Percentiles rank a stretch among this genome's conserved stretches.
These are phyloP conservation scores for Ascocoryne sarcoides DNA, from an alignment of 2,329 filamentous ascomycete genomes.

Conservation along the genomic window DNA sequence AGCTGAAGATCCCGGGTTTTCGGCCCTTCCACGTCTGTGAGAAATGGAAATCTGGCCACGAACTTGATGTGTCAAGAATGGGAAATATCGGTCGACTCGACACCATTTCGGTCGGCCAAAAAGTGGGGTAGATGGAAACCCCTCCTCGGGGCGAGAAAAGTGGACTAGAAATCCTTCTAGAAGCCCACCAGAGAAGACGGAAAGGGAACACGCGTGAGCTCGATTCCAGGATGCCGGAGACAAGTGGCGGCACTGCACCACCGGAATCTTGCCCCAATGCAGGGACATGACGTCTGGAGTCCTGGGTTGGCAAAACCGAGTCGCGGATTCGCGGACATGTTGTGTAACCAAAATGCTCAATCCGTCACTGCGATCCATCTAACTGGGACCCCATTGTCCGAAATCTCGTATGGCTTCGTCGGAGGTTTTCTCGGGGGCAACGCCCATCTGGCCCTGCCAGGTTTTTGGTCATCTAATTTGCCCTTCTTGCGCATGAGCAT, in stretches of 20 bases:
- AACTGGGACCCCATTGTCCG: conserved; percentile 48
- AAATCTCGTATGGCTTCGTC: conserved; percentile 46
- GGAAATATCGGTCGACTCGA: conserved; percentile 5
- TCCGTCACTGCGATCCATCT: conserved; percentile 42
- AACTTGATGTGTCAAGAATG: background rate
- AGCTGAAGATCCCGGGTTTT: no score
- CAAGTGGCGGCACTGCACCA: background rate
- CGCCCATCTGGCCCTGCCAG: conserved; percentile 59
- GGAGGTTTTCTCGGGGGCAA: conserved; percentile 54
- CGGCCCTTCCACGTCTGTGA: no score
- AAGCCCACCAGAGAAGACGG: conserved; percentile 5
- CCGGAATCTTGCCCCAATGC: background rate
- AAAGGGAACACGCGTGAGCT: background rate
- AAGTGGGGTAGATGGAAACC: conserved; percentile 9
- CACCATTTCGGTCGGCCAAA: conserved; percentile 8
- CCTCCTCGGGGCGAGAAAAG: background rate
- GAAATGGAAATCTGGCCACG: background rate
- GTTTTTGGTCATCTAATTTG: conserved; percentile 56
- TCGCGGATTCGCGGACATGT: conserved; percentile 5
- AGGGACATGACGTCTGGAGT: background rate
- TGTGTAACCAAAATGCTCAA: conserved; percentile 4
- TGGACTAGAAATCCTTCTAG: conserved; percentile 9
- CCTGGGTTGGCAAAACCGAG: background rate
- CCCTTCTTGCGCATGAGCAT: conserved; percentile 61
- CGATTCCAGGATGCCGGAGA: background rate